Percentiles rank a stretch among this genome's conserved stretches.
phyloP scores from a whole-genome alignment of 169 alveolate genomes.

The Plasmodium gaboni region DNA sequence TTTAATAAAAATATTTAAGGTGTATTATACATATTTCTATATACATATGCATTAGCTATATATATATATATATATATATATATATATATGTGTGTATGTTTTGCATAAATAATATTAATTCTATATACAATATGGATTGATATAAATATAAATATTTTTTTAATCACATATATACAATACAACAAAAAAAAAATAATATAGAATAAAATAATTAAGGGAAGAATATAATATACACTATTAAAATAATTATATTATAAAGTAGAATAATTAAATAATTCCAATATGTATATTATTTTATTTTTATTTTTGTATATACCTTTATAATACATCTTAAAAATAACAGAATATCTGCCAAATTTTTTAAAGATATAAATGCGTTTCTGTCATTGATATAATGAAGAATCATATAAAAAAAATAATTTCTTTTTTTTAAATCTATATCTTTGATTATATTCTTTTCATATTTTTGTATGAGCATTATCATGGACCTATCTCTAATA shows the following conservation, averaged over 20 bases:
- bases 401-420: conserved; percentile 42
- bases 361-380: conserved; percentile 55
- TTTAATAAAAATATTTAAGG: too few species aligned
- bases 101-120: too few species aligned
- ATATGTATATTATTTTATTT: neutral
- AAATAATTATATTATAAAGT: neutral
- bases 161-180: neutral
- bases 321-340: conserved; percentile 37
- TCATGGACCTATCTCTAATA: conserved; percentile 64
- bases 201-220: neutral
- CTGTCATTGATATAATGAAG: conserved; percentile 73
- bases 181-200: neutral
- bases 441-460: conserved; percentile 57
- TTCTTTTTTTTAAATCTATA: conserved; percentile 59
- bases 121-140: too few species aligned
- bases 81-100: too few species aligned
- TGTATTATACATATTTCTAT: too few species aligned
- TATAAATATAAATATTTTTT: neutral
- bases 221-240: neutral
- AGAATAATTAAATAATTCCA: neutral
- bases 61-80: too few species aligned
- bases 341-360: conserved; percentile 15
- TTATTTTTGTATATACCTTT: conserved; percentile 37
- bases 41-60: too few species aligned
- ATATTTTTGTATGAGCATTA: conserved; percentile 66